These are phyloP conservation scores for Jaapia argillacea DNA, from an alignment of 768 basidiomycete species.

Conservation along the genomic window DNA sequence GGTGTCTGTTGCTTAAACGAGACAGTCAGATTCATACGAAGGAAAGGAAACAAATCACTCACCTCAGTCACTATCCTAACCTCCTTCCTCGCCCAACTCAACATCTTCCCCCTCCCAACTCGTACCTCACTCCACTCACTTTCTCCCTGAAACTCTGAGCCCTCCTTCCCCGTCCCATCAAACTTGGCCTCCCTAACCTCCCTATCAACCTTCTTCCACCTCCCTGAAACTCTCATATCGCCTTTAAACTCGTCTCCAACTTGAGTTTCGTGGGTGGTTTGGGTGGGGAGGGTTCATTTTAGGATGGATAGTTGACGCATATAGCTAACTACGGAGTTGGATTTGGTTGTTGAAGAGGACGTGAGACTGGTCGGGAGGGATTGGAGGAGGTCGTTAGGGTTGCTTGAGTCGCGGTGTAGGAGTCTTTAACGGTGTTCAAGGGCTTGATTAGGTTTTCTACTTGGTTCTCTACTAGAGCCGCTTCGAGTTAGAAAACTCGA, in stretches of 20 bases:
- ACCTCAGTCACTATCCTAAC: constrained; percentile 60
- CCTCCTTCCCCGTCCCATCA: constrained; percentile 37
- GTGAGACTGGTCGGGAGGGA: constrained; percentile 85
- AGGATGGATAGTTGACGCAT: constrained; percentile 93
- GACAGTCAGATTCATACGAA: constrained; percentile 2
- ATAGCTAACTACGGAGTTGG: constrained; percentile 77
- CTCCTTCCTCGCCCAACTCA: constrained; percentile 41
- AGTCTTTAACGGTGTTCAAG: constrained; percentile 57
- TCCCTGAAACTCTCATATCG: constrained; percentile 65
- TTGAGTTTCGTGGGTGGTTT: constrained; percentile 78
- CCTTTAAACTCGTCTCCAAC: constrained; percentile 68
- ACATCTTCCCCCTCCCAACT: constrained; percentile 37
- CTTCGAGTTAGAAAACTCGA: constrained; percentile 58
- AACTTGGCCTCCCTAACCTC: constrained; percentile 61
- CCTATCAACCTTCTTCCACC: constrained; percentile 78
- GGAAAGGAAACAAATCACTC: constrained; percentile 8
- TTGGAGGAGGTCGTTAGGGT: constrained; percentile 71
- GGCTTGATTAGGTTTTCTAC: constrained; percentile 43
- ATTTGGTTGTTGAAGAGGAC: too few species aligned
- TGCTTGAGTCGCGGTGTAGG: constrained; percentile 48
- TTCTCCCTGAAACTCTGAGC: constrained; percentile 67
- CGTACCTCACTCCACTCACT: constrained; percentile 67
- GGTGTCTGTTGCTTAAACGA: constrained; percentile 50
- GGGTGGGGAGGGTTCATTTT: constrained; percentile 60
- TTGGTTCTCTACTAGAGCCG: constrained; percentile 52